Evolutionary conservation across 495 filamentous ascomycete species (phyloP), one percentile per base, ranked within the genome.

Genomic region (Filosporella fistucella): DNA sequence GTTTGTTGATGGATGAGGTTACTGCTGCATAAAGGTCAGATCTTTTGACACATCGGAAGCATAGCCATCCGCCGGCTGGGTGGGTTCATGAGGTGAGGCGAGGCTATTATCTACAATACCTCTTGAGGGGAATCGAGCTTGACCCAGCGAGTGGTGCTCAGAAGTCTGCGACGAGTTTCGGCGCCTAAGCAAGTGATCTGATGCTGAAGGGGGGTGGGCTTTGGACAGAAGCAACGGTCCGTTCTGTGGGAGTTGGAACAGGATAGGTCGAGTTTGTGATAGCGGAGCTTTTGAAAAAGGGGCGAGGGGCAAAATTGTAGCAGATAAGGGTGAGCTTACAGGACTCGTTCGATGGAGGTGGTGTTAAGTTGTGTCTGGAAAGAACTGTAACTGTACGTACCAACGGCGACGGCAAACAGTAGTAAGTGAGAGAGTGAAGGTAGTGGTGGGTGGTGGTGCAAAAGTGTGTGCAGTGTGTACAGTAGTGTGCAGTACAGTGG

Each of bases 41-140:
- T 42, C 44, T 48, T 43, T 47, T 57, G 54, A 52, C 35, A 52
- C 54, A 46, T 41, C 54, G 54, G 54, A 52, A 57, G 54, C 33
- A 42, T n/a, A 38, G 16, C 9, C 17, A 47, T 39, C 54, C 54
- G 54, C 45, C 43, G 25, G 17, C 20, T 10, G 32, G 30, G 47
- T 38, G 40, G 30, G 39, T 21, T 29, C 13, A 17, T 20, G 8
- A 20, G 30, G 20, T 45, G 37, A 39, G 45, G 32, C 45, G 26
- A 49, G 45, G 40, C 26, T 51, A 23, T 37, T 43, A 38, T 24
- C 25, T 26, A 45, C 5, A n/a, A 22, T 30, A 37, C 37, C 18
- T 17, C 41, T 17, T 7, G 13, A 20, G 39, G 23, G 14, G 30
- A 24, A 32, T 34, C 22, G 45, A 22, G 11, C n/a, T 12, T 42